Conservation (phyloP, 2,329 filamentous ascomycete genomes). For the Harringtonia aguacate region DNA sequence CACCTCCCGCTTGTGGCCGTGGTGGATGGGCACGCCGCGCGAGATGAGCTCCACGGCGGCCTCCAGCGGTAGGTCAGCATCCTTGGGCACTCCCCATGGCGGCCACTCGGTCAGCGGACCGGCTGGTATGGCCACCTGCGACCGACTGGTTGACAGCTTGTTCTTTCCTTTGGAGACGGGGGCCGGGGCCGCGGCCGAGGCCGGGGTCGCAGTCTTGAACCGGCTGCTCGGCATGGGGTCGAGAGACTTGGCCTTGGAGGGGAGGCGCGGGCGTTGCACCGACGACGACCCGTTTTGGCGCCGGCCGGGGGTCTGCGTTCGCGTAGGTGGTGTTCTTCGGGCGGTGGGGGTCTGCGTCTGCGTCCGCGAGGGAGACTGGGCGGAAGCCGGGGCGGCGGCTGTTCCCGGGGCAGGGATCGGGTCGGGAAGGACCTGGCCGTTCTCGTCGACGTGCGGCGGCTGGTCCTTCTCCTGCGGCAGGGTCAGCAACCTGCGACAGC, state of each 20-base stretch:
- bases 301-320: not conserved
- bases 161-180: slow-evolving; percentile 27
- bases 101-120: slow-evolving; percentile 44
- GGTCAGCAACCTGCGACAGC: slow-evolving; percentile 1
- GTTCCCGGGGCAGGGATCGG: not conserved
- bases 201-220: slow-evolving; percentile 2
- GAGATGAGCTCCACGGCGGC: slow-evolving; percentile 47
- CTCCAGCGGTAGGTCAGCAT: slow-evolving; percentile 40
- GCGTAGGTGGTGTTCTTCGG: not conserved
- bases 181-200: slow-evolving; percentile 7
- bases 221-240: not conserved
- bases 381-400: not conserved
- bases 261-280: slow-evolving; percentile 19
- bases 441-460: slow-evolving; percentile 21
- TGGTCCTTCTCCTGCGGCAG: slow-evolving; percentile 19
- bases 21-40: slow-evolving; percentile 45
- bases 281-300: not conserved
- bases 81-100: slow-evolving; percentile 35
- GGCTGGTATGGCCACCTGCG: slow-evolving; percentile 11
- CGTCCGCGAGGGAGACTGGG: not conserved
- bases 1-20: slow-evolving; percentile 41
- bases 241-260: not conserved
- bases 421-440: slow-evolving; percentile 8
- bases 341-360: slow-evolving; percentile 1
- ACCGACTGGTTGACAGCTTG: slow-evolving; percentile 12